These are phyloP conservation scores for Mitragyna speciosa DNA, from an alignment of 257 asterid species.

Conservation along the genomic window DNA sequence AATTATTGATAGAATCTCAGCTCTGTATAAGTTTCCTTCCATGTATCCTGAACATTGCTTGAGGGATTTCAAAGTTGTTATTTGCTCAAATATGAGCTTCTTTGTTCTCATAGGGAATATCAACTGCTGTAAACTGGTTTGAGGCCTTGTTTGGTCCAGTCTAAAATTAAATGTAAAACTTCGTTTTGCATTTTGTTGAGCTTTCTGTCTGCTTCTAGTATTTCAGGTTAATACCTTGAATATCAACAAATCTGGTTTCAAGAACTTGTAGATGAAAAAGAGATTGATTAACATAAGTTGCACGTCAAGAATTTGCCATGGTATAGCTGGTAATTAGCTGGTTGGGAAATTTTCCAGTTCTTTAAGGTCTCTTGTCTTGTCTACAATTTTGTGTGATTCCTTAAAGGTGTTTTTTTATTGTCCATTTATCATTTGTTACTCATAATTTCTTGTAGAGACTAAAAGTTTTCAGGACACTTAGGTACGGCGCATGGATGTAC, in stretches of 20 bases:
- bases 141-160: neutral
- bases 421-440: neutral
- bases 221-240: neutral
- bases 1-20: neutral
- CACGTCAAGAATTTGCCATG: neutral
- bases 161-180: neutral
- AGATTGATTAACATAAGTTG: neutral
- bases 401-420: neutral
- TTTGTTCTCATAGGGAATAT: neutral
- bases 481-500: slow-evolving; percentile 90
- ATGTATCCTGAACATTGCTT: neutral
- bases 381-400: neutral
- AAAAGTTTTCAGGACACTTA: slow-evolving; percentile 31
- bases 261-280: neutral
- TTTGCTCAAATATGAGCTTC: neutral
- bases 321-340: neutral
- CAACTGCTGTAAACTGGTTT: neutral
- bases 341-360: neutral
- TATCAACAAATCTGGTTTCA: neutral
- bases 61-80: neutral
- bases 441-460: slow-evolving; percentile 19
- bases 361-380: neutral
- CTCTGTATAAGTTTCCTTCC: neutral
- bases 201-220: neutral
- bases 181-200: neutral